Evolutionary conservation across 2,329 filamentous ascomycete species (phyloP).

Genomic region (Cryphonectria parasitica): DNA sequence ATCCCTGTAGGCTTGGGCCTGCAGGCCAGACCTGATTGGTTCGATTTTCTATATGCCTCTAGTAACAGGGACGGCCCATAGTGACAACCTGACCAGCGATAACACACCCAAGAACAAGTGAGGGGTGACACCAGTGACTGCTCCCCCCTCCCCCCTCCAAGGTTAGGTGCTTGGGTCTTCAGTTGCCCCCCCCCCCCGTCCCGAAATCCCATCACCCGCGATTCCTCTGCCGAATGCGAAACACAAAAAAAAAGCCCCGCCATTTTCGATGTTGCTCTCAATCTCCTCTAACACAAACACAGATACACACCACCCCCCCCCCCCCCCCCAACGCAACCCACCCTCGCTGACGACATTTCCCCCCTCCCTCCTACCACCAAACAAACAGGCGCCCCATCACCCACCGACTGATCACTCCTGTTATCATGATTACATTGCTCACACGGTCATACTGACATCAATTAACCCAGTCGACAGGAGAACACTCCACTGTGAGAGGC

Average conservation of each 20-base stretch:
- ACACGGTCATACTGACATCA: neutral
- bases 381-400: neutral
- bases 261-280: conserved; percentile 27
- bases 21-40: neutral
- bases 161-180: conserved; percentile 5
- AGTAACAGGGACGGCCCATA: neutral
- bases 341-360: conserved; percentile 22
- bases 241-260: conserved; percentile 40
- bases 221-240: conserved; percentile 35
- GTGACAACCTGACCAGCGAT: conserved; percentile 2
- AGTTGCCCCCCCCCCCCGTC: neutral
- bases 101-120: neutral
- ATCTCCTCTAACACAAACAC: neutral
- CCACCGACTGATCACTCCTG: neutral
- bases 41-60: neutral
- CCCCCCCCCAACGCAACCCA: neutral
- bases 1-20: neutral
- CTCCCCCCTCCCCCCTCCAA: neutral
- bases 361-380: conserved; percentile 9
- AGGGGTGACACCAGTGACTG: neutral
- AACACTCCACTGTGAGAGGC: neutral
- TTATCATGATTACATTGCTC: neutral
- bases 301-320: neutral
- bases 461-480: neutral
- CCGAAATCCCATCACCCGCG: neutral